Evolutionary conservation across 2,329 filamentous ascomycete genomes (phyloP).

Genomic region (Colletotrichum kahawae): DNA sequence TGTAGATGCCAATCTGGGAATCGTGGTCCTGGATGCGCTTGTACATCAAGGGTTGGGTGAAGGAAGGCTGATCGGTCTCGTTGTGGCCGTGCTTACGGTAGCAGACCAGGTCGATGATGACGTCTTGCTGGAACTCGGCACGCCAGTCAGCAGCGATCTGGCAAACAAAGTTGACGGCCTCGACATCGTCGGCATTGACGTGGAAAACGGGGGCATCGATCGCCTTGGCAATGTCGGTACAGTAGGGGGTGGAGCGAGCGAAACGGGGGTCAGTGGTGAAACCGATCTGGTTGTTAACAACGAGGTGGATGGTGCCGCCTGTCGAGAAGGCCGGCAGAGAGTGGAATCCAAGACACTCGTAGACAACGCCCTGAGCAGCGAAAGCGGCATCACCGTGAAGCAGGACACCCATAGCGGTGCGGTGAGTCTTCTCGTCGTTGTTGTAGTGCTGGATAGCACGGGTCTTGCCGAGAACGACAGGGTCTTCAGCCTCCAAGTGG

Average conservation of each 20-base stretch:
- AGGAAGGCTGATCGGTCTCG: constrained; percentile 98
- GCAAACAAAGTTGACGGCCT: constrained; percentile 98
- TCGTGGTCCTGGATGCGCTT: constrained; percentile 90
- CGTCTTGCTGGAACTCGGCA: constrained; percentile 97
- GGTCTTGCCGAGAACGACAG: constrained; percentile 96
- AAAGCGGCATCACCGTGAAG: constrained; percentile 98
- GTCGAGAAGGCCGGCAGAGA: constrained; percentile 95
- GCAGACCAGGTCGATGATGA: constrained; percentile 97
- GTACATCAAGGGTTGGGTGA: constrained; percentile 99
- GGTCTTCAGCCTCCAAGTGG: constrained; percentile 97
- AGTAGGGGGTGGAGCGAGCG: constrained; percentile 96
- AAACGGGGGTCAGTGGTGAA: constrained; percentile 99
- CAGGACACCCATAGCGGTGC: constrained; percentile 91
- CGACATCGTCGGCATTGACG: constrained; percentile 97
- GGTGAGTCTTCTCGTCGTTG: constrained; percentile 88
- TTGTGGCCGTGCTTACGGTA: constrained; percentile 99
- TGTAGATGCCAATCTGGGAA: constrained; percentile 87
- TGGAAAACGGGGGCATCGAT: constrained; percentile 99
- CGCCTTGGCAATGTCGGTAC: constrained; percentile 98
- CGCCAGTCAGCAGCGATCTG: constrained; percentile 98
- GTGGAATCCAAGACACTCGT: constrained; percentile 98
- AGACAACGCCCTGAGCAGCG: constrained; percentile 94
- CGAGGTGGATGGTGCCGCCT: constrained; percentile 93
- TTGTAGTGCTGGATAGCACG: constrained; percentile 99
- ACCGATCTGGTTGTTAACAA: constrained; percentile 99